phyloP scores from a whole-genome alignment of 371 early-diverging fungal species.

The Globomyces sp. region DNA sequence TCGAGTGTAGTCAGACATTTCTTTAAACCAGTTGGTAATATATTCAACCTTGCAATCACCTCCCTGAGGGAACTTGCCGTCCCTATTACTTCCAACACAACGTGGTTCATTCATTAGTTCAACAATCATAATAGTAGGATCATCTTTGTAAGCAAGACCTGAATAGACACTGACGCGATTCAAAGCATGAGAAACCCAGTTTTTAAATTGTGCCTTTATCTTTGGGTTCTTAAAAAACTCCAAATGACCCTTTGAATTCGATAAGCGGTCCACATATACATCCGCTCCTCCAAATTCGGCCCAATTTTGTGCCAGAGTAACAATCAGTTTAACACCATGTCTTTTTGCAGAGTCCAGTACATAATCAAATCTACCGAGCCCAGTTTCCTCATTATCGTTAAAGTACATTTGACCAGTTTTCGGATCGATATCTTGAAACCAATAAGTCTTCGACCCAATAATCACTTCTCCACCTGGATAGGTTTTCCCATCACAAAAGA shows the following conservation, averaged over 20 bases:
- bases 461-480: too few relatives aligned
- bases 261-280: constrained; percentile 15
- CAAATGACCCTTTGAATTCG: constrained; percentile 14
- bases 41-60: constrained; percentile 5
- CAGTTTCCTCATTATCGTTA: constrained; percentile 22
- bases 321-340: constrained; percentile 25
- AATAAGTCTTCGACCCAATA: background rate
- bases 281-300: constrained; percentile 30
- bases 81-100: constrained; percentile 3
- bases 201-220: constrained; percentile 23
- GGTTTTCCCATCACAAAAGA: constrained; percentile 5
- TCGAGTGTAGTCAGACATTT: constrained; percentile 29
- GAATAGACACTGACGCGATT: constrained; percentile 25
- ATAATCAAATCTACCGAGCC: constrained; percentile 27
- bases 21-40: constrained; percentile 28
- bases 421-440: constrained; percentile 10
- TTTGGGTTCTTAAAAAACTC: constrained; percentile 28
- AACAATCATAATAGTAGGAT: constrained; percentile 35
- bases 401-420: constrained; percentile 6
- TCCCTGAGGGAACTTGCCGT: constrained; percentile 2
- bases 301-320: constrained; percentile 35
- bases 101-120: constrained; percentile 34
- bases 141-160: constrained; percentile 25
- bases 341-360: constrained; percentile 22
- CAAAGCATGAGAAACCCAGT: constrained; percentile 21